Evolutionary conservation across 1,284 basidiomycete genomes (phyloP), one percentile per base, ranked within the genome.

Genomic region (Moniliophthora roreri): DNA sequence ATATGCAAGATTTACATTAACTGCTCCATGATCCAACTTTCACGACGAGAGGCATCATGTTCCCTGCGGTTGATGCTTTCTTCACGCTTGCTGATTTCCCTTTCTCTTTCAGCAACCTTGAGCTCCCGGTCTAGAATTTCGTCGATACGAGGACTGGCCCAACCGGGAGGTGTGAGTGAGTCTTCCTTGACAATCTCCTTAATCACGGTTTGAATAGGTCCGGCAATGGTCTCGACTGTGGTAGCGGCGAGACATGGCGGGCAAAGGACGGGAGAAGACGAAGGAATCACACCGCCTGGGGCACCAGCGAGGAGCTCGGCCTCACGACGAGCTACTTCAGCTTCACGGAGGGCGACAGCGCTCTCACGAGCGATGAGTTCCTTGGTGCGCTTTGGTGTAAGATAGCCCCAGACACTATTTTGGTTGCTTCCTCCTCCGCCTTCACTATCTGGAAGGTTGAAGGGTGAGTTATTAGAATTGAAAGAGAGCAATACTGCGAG

Each of bases 11-110:
- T 60, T 61, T 76, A 92, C 90, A 89, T 84, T 46, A 92, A 81
- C 62, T 92, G 90, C 60, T 92, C 90, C 88, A 92, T 91, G 64
- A 92, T 91, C 89, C 90, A 92, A 39, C 74, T 77, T 67, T 92
- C 90, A 56, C 89, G 87, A 62, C 89, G 82, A 52, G 89, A 84
- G 51, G 89, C 88, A 63, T 92, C 89, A 46, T 90, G 86, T 65
- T 92, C 89, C 53, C 89, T 76, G 50, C 87, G 85, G 64, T 92
- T 92, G 57, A 92, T 82, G 42, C 74, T 79, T 65, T 92, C 89
- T 68, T 92, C 89, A 44, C 89, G 87, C 52, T 85, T 84, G 62
- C 87, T 83, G 56, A 91, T 89, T 56, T 92, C 90, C 39, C 89
- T 79, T 63, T 92, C 89, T 58, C 89, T 79, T 55, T 92, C 90